Conservation (phyloP, 768 basidiomycete genomes). For the Tremella fuciformis region DNA sequence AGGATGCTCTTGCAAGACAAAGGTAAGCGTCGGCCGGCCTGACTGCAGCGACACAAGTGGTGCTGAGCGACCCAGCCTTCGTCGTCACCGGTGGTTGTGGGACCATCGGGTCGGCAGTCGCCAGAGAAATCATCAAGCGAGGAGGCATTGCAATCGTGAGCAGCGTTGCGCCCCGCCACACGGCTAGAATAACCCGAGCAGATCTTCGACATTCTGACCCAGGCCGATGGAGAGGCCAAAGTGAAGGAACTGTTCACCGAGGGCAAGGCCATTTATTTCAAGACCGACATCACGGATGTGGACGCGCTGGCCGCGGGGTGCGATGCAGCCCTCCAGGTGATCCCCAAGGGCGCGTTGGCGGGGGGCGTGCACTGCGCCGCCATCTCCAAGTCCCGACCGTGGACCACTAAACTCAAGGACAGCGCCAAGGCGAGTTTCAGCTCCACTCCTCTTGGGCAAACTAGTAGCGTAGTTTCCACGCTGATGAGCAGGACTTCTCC, state of each 20-base stretch:
- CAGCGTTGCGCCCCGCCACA: not conserved
- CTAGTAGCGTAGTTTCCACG: no score
- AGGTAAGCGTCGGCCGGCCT: no score
- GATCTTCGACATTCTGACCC: not conserved
- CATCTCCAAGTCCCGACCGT: no score
- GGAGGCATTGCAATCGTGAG: slow-evolving; percentile 6
- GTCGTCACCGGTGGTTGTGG: slow-evolving; percentile 1
- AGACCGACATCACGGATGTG: slow-evolving; percentile 1
- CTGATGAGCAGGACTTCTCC: slow-evolving; percentile 6
- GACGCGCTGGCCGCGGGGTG: not conserved
- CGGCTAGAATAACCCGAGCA: not conserved
- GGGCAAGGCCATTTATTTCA: slow-evolving; percentile 2
- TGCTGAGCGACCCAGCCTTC: no score
- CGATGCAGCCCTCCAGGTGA: not conserved
- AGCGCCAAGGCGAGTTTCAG: no score
- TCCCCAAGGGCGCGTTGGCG: slow-evolving; percentile 3
- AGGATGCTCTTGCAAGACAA: no score
- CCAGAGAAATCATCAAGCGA: not conserved
- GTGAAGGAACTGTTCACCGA: not conserved
- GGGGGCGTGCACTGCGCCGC: slow-evolving; percentile 1
- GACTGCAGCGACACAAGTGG: no score
- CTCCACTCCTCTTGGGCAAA: no score
- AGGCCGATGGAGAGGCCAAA: not conserved
- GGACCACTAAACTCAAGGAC: no score
- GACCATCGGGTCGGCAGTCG: not conserved